Conservation (phyloP, 805 yeast species). For the Ogataea naganishii region DNA sequence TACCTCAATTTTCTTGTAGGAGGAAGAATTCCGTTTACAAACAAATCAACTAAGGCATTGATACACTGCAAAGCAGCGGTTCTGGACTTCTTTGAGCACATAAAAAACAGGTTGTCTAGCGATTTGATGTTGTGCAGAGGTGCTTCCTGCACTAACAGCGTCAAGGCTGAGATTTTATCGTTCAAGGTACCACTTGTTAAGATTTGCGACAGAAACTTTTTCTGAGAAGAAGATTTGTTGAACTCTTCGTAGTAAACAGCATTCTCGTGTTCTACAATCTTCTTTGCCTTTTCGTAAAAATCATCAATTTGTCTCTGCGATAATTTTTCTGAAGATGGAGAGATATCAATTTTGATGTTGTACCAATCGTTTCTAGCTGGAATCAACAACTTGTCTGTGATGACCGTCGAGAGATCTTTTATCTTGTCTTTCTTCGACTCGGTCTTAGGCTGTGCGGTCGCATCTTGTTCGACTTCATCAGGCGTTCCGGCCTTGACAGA, state of each 20-base stretch:
- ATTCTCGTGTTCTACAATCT: conserved; percentile 62
- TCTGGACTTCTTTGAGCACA: conserved; percentile 86
- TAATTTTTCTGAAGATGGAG: conserved; percentile 25
- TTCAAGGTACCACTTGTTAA: conserved; percentile 86
- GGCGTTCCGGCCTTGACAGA: conserved; percentile 16
- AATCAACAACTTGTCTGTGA: conserved; percentile 45
- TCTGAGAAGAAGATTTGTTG: conserved; percentile 69
- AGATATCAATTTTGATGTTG: conserved; percentile 36
- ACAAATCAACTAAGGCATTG: conserved; percentile 82
- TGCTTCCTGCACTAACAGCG: conserved; percentile 88
- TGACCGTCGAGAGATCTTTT: conserved; percentile 36
- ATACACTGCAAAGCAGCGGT: conserved; percentile 88
- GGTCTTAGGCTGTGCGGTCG: conserved; percentile 7
- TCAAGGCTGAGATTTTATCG: conserved; percentile 92
- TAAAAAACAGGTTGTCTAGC: conserved; percentile 64
- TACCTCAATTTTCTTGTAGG: conserved; percentile 75
- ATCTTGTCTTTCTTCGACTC: conserved; percentile 18
- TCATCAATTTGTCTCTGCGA: conserved; percentile 50
- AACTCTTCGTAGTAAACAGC: conserved; percentile 62
- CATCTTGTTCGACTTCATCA: conserved; percentile 13
- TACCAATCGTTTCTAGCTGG: conserved; percentile 74
- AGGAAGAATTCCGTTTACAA: conserved; percentile 76
- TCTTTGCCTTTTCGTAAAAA: conserved; percentile 58
- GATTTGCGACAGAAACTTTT: conserved; percentile 81
- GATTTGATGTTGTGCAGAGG: conserved; percentile 86